Evolutionary conservation across 2,329 filamentous ascomycete genomes (phyloP).

Genomic region (Parascedosporium putredinis): DNA sequence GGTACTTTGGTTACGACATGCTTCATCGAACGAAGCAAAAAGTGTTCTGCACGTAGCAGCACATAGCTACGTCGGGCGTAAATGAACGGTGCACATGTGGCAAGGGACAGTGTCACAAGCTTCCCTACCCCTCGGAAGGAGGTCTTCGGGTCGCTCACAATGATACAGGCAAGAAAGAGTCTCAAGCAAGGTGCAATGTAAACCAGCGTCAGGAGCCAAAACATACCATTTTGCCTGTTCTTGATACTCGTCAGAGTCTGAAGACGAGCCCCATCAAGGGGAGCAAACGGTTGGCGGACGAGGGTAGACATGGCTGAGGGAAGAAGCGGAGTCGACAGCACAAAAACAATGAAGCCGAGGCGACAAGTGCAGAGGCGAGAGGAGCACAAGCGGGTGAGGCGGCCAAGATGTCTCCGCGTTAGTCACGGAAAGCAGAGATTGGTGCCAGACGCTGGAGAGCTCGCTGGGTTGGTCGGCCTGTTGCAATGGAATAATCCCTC

Average conservation of each 20-base stretch:
- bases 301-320: constrained; percentile 37
- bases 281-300: constrained; percentile 64
- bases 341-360: not conserved
- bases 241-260: constrained; percentile 65
- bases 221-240: constrained; percentile 65
- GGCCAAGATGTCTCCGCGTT: not conserved
- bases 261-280: constrained; percentile 57
- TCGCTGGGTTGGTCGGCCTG: too few species aligned
- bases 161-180: not conserved
- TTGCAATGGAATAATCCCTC: too few species aligned
- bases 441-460: too few species aligned
- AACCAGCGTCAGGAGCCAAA: not conserved
- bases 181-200: not conserved
- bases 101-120: too few species aligned
- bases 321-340: not conserved
- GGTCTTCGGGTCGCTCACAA: too few species aligned
- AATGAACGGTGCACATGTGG: too few species aligned
- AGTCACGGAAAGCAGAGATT: too few species aligned
- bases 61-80: too few species aligned
- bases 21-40: too few species aligned
- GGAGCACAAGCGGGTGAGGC: not conserved
- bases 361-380: not conserved
- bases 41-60: too few species aligned
- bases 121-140: too few species aligned
- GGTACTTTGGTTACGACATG: not conserved